Evolutionary conservation across 73 alveolate species (phyloP).

Genomic region (Paramecium caudatum): DNA sequence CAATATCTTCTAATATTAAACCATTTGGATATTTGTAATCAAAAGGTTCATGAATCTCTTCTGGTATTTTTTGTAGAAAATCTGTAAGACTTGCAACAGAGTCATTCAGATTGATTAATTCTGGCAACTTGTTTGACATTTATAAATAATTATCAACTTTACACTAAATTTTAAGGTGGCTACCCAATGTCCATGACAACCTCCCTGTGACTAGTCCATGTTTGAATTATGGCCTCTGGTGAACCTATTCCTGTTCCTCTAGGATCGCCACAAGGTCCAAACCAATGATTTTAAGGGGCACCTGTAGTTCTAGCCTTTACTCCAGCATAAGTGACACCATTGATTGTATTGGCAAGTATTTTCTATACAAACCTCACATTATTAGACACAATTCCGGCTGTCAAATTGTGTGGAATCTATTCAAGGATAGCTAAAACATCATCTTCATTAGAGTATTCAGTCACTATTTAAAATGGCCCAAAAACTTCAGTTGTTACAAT

Average conservation of each 20-base stretch:
- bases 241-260: slow-evolving; percentile 98
- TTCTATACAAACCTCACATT: slow-evolving; percentile 86
- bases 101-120: slow-evolving; percentile 47
- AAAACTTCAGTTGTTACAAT: slow-evolving; percentile 89
- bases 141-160: too few relatives aligned
- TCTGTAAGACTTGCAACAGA: slow-evolving; percentile 42
- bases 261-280: slow-evolving; percentile 97
- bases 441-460: slow-evolving; percentile 75
- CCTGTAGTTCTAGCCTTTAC: slow-evolving; percentile 98
- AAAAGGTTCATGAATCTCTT: slow-evolving; percentile 6
- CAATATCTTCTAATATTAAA: background rate
- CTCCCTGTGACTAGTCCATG: slow-evolving; percentile 97
- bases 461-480: slow-evolving; percentile 94
- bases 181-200: slow-evolving; percentile 89
- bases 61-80: slow-evolving; percentile 29
- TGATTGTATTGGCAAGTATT: slow-evolving; percentile 80
- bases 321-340: slow-evolving; percentile 94
- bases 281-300: slow-evolving; percentile 99
- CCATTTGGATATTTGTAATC: slow-evolving; percentile 49
- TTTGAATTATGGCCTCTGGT: slow-evolving; percentile 87
- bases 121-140: slow-evolving; percentile 18
- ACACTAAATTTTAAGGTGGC: background rate
- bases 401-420: slow-evolving; percentile 89
- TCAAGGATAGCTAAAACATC: slow-evolving; percentile 81
- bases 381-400: slow-evolving; percentile 97